Evolutionary conservation across 2,329 filamentous ascomycete genomes (phyloP).

Genomic region (Xylariomycetidae sp.): DNA sequence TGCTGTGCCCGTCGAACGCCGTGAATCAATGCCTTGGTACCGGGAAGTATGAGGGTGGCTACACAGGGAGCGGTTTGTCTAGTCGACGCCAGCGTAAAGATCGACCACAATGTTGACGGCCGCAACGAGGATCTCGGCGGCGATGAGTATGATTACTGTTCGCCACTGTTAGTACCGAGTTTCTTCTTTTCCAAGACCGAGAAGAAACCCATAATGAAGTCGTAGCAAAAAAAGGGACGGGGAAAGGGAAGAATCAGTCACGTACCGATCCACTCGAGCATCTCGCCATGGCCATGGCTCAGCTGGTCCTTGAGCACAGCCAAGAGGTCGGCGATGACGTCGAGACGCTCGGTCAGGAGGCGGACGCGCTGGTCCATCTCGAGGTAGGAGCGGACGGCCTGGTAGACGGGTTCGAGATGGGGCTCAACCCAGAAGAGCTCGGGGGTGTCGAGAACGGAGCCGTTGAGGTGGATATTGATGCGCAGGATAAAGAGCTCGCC

Average conservation of each 20-base stretch:
- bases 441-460: constrained; percentile 90
- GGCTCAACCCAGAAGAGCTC: constrained; percentile 99
- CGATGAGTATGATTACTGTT: constrained; percentile 87
- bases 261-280: constrained; percentile 82
- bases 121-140: constrained; percentile 88
- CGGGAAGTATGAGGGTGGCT: too few species aligned
- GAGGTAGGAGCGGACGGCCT: constrained; percentile 88
- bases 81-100: constrained; percentile 57
- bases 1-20: too few species aligned
- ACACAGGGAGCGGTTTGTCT: too few species aligned
- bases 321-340: constrained; percentile 88
- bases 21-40: too few species aligned
- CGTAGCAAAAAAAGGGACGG: not conserved
- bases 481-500: constrained; percentile 95
- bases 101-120: constrained; percentile 94
- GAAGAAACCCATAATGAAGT: not conserved
- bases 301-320: constrained; percentile 93
- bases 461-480: constrained; percentile 97
- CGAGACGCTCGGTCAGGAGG: constrained; percentile 80
- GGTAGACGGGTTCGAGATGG: constrained; percentile 91
- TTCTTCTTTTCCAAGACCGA: not conserved
- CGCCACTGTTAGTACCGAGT: constrained; percentile 9
- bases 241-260: constrained; percentile 13
- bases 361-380: constrained; percentile 97
- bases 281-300: constrained; percentile 87